These are phyloP conservation scores for Uronychia binucleata DNA, from an alignment of 73 alveolate genomes.

Conservation along the genomic window DNA sequence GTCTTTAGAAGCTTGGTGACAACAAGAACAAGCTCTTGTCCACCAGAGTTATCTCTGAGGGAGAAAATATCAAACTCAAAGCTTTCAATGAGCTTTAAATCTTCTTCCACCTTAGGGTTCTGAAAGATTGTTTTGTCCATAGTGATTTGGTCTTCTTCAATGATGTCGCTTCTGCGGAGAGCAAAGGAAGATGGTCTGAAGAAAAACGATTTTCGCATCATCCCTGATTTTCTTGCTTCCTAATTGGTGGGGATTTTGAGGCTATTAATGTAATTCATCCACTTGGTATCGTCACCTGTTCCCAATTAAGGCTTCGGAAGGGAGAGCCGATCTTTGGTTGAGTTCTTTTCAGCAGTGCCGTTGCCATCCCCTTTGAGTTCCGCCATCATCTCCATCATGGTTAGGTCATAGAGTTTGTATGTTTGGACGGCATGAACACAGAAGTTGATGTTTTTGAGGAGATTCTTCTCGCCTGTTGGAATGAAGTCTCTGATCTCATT, in stretches of 20 bases:
- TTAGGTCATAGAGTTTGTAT: not conserved
- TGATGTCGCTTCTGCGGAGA: not conserved
- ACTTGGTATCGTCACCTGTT: not conserved
- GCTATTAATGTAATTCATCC: not conserved
- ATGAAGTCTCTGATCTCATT: not conserved
- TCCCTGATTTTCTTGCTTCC: not conserved
- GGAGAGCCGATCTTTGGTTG: not conserved
- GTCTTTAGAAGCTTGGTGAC: not conserved
- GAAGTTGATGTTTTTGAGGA: not conserved
- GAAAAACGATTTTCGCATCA: not conserved
- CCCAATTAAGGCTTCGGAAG: not conserved
- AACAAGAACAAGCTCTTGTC: conserved; percentile 8
- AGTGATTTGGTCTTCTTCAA: not conserved
- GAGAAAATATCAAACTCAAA: conserved; percentile 12
- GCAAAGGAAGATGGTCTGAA: not conserved
- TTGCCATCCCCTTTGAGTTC: not conserved
- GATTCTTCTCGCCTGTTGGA: not conserved
- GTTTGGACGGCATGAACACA: not conserved
- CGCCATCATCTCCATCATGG: not conserved
- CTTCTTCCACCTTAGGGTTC: not conserved
- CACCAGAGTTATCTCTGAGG: conserved; percentile 8
- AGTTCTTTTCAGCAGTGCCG: no score
- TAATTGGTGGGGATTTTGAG: not conserved
- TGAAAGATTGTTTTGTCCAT: not conserved
- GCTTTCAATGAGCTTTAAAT: not conserved